These are phyloP conservation scores for Eucalyptus albens DNA, from an alignment of 345 rosid genomes.

Conservation along the genomic window DNA sequence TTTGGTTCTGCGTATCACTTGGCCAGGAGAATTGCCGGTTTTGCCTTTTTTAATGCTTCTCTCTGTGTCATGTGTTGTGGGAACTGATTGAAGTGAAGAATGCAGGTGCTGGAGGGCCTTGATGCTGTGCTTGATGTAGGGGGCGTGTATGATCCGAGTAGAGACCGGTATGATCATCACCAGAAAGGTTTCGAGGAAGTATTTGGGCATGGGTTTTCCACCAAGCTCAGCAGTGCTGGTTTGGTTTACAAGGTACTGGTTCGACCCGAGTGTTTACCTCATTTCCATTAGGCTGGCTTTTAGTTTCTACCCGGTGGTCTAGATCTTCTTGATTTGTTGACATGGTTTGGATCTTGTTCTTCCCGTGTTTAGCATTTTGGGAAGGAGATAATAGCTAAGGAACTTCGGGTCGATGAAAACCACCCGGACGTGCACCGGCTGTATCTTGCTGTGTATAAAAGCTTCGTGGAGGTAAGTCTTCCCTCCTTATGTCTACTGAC, in stretches of 20 bases:
- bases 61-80: background rate
- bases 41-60: too few relatives aligned
- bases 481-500: background rate
- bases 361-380: constrained; percentile 66
- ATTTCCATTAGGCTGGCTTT: background rate
- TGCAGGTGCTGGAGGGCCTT: background rate
- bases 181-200: constrained; percentile 86
- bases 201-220: constrained; percentile 74
- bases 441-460: constrained; percentile 76
- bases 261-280: background rate
- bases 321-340: background rate
- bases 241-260: constrained; percentile 75
- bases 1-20: background rate
- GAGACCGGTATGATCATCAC: constrained; percentile 81
- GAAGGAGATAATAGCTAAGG: constrained; percentile 84
- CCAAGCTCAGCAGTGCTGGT: constrained; percentile 93
- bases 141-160: constrained; percentile 70
- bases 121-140: constrained; percentile 97
- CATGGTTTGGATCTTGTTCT: background rate
- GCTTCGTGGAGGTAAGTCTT: constrained; percentile 68
- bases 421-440: constrained; percentile 70
- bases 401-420: constrained; percentile 56
- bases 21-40: background rate
- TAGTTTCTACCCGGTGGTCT: background rate
- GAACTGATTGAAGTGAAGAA: background rate